Evolutionary conservation across 2,329 filamentous ascomycete species (phyloP), one percentile per base, ranked within the genome.

Genomic region (Coleophoma eucalyptorum): DNA sequence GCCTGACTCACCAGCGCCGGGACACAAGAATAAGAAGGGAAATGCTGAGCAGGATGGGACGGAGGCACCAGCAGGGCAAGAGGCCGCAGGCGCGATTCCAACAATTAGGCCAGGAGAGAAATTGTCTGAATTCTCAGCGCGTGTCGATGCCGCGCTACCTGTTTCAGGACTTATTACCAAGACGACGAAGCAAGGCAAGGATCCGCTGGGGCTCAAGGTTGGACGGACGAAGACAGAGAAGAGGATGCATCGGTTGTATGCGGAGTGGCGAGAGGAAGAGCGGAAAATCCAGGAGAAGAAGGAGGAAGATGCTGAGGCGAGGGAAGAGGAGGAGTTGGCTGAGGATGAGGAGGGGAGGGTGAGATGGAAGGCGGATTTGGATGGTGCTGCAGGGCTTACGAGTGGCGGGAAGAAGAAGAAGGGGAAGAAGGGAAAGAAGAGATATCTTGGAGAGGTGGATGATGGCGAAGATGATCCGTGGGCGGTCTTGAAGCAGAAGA

Each of bases 81-180:
- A 62, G 6, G 50, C 56, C 2, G 58, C 61, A 6, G 37, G 60
- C 4, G 70, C 75, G 21, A 62, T 77, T 3, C 84, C 84, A 0
- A 89, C 81, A 44, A 97, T 97, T 56, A 79, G 83, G 15, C 91
- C 92, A 0, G 90, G 90, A 47, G 94, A 99, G 69, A 82, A 83
- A 47, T 74, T 97, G 63, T 83, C 86, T 4, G 88, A 95, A 48
- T 99, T 95, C 65, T 75, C 84, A 7, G 81, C 85, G 11, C 84
- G 92, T 31, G 94, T 99, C 6, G 87, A 97, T 65, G 87, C 89
- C 45, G 84, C 89, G 0, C 75, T 97, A 6, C 93, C 93, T 0
- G 72, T 99, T 0, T 74, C 83, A 7, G 85, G 86, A 0, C 75
- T 97, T 8, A 75, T 82, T 50, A 83, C 77, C 56, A 87, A 85